These are phyloP conservation scores for Pseudisothecium myosuroides DNA, from an alignment of 225 moss, liverwort and hornwort species.

Conservation along the genomic window DNA sequence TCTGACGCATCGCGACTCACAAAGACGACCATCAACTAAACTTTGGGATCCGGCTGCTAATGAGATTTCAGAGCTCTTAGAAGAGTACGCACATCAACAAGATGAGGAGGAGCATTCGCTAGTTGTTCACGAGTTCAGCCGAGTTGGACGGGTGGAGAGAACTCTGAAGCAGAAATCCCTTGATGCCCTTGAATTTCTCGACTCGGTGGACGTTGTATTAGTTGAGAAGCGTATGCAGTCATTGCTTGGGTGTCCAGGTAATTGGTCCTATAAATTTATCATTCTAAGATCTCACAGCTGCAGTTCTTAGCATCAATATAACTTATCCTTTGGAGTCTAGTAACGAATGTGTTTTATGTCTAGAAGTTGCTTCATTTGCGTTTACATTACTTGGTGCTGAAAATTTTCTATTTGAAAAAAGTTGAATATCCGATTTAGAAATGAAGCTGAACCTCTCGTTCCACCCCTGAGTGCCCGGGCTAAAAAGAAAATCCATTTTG, in stretches of 20 bases:
- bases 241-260: constrained; percentile 70
- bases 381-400: not conserved
- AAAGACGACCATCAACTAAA: not conserved
- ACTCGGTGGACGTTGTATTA: constrained; percentile 28
- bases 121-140: constrained; percentile 54
- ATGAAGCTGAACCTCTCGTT: not conserved
- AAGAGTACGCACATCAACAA: not conserved
- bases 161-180: not conserved
- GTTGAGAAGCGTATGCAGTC: constrained; percentile 56
- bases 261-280: not conserved
- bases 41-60: constrained; percentile 5
- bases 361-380: not conserved
- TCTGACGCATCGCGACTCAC: not conserved
- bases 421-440: not conserved
- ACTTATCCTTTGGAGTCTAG: not conserved
- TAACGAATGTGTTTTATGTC: not conserved
- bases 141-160: constrained; percentile 19
- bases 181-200: constrained; percentile 21
- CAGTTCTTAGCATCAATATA: not conserved
- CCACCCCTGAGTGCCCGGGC: not conserved
- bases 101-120: constrained; percentile 48
- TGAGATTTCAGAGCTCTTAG: not conserved
- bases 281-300: not conserved
- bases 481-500: not conserved
- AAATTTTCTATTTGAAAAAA: not conserved